Percentiles rank a stretch among this genome's conserved stretches.
Conservation (phyloP, 805 yeast genomes). For the Wickerhamiella musiphila region DNA sequence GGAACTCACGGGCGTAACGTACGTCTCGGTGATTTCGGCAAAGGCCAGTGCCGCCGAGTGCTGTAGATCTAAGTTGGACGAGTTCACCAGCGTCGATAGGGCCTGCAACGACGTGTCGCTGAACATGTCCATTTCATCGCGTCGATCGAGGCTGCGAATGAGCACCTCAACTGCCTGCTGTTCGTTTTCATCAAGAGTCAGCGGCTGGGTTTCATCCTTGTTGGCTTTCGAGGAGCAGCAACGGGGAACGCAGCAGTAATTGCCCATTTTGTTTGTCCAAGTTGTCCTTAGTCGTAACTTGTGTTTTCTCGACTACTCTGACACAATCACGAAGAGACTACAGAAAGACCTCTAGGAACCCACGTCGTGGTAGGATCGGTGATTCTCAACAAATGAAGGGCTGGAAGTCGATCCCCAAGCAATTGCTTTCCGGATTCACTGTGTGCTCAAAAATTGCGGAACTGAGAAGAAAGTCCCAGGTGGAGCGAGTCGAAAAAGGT, state of each 20-base stretch:
- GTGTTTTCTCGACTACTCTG: no score
- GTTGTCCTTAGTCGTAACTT: no score
- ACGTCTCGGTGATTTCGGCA: slow-evolving; percentile 93
- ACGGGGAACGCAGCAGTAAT: slow-evolving; percentile 12
- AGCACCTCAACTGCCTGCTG: slow-evolving; percentile 89
- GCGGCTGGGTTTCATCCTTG: slow-evolving; percentile 49
- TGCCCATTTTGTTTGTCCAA: no score
- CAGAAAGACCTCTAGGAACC: no score
- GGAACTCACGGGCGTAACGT: slow-evolving; percentile 69
- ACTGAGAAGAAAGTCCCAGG: no score
- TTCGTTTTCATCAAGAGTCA: slow-evolving; percentile 76
- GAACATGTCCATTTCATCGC: slow-evolving; percentile 80
- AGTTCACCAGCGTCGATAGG: slow-evolving; percentile 77
- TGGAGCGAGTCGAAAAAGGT: no score
- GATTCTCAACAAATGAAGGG: no score
- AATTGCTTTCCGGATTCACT: no score
- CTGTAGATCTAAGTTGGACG: slow-evolving; percentile 87
- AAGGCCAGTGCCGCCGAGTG: slow-evolving; percentile 95
- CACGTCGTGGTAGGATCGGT: no score
- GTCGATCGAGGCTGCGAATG: slow-evolving; percentile 74
- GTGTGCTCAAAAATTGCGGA: no score
- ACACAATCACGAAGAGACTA: no score
- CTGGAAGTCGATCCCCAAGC: no score
- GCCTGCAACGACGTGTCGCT: slow-evolving; percentile 69
- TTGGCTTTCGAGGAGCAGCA: slow-evolving; percentile 11